Base-by-base conservation (phyloP, 805 yeast genomes). In the Cyberlindnera xishuangbannaensis region DNA sequence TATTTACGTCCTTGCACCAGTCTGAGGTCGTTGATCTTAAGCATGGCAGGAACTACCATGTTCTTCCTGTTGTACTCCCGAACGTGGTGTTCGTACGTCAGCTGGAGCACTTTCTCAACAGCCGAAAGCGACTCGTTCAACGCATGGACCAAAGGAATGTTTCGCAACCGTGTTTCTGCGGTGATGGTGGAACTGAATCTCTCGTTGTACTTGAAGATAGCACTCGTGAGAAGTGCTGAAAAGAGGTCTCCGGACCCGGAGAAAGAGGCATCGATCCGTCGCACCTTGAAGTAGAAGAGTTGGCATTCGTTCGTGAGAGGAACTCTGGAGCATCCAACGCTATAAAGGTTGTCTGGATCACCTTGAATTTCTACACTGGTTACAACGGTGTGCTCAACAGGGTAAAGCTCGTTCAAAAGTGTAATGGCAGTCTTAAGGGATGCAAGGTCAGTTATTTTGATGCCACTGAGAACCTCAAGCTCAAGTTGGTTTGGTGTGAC, bases 401-500 rank as follows among this genome's bases (percentile, higher is more conserved):
- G 45, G 50, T 69, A 80, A 11, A 48, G 32, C 5, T 51, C 34
- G 40, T 65, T 62, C 47, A 82, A 78, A 12, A 26, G 40, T 0
- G 25, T 20, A 4, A 79, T 49, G 2, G 78, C 66, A 0, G 18
- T 15, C 22, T 50, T 48, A 18, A 79, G 53, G 6, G 65, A 43
- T 3, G 31, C 48, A 43, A 69, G 51, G 35, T 59, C 58, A 0
- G 28, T 39, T 9, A 80, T 68, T 32, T 59, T 58, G 2, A 59
- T 47, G 2, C 64, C 79, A 10, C 76, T 70, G 28, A 83, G 58
- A 0, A 66, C 50, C 47, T 82, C 88, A 54, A 82, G 59, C 50
- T 83, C 92, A 52, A 82, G 75, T 48, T 81, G 88, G 50, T 83
- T 83, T 2, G 92, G 90, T 0, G 87, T 77, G 2, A 73, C 69